Evolutionary conservation across 225 moss, liverwort and hornwort species (phyloP), one percentile per base, ranked within the genome.

Genomic region (Marchantia polymorpha): DNA sequence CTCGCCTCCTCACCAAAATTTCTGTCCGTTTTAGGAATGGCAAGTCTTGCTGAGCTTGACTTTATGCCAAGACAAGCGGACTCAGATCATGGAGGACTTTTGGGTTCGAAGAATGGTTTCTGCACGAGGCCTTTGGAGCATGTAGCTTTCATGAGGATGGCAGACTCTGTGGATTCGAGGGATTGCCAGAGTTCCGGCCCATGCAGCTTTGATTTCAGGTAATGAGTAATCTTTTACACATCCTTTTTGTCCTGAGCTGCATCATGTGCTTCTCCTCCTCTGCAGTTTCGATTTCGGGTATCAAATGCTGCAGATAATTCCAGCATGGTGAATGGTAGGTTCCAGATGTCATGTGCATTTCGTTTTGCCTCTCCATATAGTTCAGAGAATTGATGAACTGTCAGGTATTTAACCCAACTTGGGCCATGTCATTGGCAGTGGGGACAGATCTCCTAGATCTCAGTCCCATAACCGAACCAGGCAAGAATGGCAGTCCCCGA

Each of bases 11-110:
- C 84, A 87, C 84, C 81, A 72, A 87, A 83, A 80, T 82, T 78
- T 77, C 84, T 87, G 82, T 87, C 87, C 68, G 78, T 87, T 82
- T 73, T 87, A 87, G 87, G 87, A 56, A 87, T 87, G 87, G 84
- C 84, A 71, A 87, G 87, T 73, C 80, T 84, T 27, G 82, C 84
- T 60, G 87, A 85, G 77, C 80, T 31, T 81, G 80, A 87, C 55
- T 87, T 74, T 20, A 82, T 84, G 87, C 84, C 84, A 52, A 74
- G 84, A 80, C 87, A 84, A 78, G 73, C 64, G 78, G 80, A 78
- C 17, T 80, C 82, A 64, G 65, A 80, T 46, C 80, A 80, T 54
- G 87, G 84, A 76, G 84, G 79, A 61, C 30, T 79, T 52, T 12
- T 64, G 59, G 11, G 72, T 10, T 65, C 81, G 10, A 82, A 12